Base-by-base conservation (phyloP, 148 eudicot genomes). In the Oxyria digyna region DNA sequence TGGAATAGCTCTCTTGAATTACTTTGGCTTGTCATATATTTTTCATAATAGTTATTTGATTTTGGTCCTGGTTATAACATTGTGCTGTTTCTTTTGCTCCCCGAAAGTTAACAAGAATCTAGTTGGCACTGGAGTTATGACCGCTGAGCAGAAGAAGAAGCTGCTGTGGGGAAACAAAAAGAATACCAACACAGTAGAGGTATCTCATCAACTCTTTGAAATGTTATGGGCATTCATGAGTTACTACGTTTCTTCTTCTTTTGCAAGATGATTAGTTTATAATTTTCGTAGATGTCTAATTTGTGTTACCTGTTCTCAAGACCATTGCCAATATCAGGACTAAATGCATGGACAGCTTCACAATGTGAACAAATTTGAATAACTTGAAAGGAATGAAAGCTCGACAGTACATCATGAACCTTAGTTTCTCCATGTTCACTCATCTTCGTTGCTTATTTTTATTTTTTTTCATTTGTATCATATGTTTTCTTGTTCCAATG, bases 121-220 rank as follows among this genome's bases (percentile, higher is more conserved):
- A 42, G 67, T 81, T 77, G 87, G 92, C 57, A 88, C 92, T 55
- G 92, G 92, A 29, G 70, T 75, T 82, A 87, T 91, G 97, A 83
- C 92, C 4, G 78, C 98, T 78, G 98, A 93, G 75, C 96, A 93
- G 77, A 93, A 93, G 86, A 93, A 93, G 84, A 93, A 93, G 81
- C 92, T 93, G 71, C 76, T 93, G 59, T 93, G 98, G 98, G 97
- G 97, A 35, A 90, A 70, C 73, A 93, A 93, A 64, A 94, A 90
- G 87, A 81, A 20, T 77, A 81, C 75, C 52, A 55, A 77, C 71
- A 31, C 76, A 13, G 96, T 89, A 75, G 95, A 94, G 98, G 98
- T 94, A 83, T 69, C 33, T 65, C 43, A 48, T 8, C 12, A 62
- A 35, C n/a, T 38, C 3, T 23, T 54, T 46, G n/a, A 29, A 18